A percentile compares a stretch with the other conserved stretches of the same genome.
These are phyloP conservation scores for Pseudogymnoascus sp. DNA, from an alignment of 2,329 filamentous ascomycete genomes.

Conservation along the genomic window DNA sequence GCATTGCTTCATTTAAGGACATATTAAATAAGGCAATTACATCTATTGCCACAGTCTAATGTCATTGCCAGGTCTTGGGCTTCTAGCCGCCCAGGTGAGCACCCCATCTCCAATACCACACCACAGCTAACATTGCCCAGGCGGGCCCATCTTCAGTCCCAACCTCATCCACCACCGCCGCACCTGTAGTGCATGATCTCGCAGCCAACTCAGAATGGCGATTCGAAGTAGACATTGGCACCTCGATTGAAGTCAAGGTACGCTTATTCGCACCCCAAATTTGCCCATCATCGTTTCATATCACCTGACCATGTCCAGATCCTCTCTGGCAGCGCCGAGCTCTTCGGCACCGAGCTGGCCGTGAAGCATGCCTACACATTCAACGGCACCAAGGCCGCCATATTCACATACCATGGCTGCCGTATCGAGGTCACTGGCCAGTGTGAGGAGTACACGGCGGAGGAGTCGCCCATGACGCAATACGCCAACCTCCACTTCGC, in stretches of 20 bases:
- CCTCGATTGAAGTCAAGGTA: conserved; percentile 45
- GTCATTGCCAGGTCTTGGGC: conserved; percentile 68
- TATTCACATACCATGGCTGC: conserved; percentile 90
- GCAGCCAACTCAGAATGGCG: conserved; percentile 66
- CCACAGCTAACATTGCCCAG: conserved; percentile 17
- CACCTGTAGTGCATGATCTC: conserved; percentile 43
- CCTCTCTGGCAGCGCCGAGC: conserved; percentile 74
- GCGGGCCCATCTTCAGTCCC: conserved; percentile 14
- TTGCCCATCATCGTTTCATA: conserved; percentile 25
- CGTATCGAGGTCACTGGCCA: conserved; percentile 64
- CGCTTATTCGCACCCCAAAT: conserved; percentile 11
- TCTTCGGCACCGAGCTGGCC: conserved; percentile 91
- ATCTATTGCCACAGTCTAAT: conserved; percentile 33
- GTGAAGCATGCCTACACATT: conserved; percentile 73
- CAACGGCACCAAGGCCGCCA: conserved; percentile 71
- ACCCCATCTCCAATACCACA: conserved; percentile 13
- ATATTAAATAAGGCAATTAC: background rate
- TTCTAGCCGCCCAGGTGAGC: conserved; percentile 38
- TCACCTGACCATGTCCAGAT: conserved; percentile 44
- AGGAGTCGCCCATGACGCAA: conserved; percentile 73
- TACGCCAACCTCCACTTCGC: conserved; percentile 84
- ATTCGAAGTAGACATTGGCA: conserved; percentile 58
- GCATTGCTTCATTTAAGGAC: conserved; percentile 15
- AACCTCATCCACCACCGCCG: conserved; percentile 25
- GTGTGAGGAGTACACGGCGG: conserved; percentile 54